Conservation (phyloP, 768 basidiomycete genomes). For the Boletus sensibilis region DNA sequence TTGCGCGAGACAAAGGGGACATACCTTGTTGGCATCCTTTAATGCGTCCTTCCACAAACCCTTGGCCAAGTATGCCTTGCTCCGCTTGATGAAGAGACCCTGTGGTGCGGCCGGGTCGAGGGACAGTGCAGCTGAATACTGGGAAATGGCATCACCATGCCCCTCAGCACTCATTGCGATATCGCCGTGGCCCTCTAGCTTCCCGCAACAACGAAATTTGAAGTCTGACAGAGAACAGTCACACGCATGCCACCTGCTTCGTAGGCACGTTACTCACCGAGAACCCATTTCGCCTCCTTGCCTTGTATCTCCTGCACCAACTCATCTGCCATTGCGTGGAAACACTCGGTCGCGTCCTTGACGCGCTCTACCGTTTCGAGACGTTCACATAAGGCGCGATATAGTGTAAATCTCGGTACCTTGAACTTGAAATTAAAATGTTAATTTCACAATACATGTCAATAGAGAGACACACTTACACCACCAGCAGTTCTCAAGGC, state of each 20-base stretch:
- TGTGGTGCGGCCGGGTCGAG: background rate
- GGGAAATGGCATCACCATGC: constrained; percentile 1
- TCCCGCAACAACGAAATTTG: background rate
- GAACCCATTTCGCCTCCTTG: background rate
- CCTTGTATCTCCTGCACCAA: too few relatives aligned
- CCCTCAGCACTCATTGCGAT: background rate
- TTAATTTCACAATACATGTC: too few relatives aligned
- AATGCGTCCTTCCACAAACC: constrained; percentile 2
- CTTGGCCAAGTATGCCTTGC: background rate
- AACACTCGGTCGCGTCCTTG: background rate
- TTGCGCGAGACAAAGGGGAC: background rate
- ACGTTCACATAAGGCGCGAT: too few relatives aligned
- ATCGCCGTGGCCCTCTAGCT: background rate
- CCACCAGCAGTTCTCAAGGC: too few relatives aligned
- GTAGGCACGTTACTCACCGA: background rate
- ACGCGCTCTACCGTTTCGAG: background rate
- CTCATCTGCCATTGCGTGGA: background rate
- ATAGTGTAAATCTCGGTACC: too few relatives aligned
- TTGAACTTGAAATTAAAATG: too few relatives aligned
- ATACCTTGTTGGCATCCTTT: constrained; percentile 8
- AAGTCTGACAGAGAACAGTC: background rate
- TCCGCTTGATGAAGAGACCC: constrained; percentile 6
- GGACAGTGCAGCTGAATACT: constrained; percentile 5
- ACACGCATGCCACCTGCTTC: background rate
- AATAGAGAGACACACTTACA: too few relatives aligned